These are phyloP conservation scores for Ogataea haglerorum DNA, from an alignment of 805 yeast genomes.

Conservation along the genomic window DNA sequence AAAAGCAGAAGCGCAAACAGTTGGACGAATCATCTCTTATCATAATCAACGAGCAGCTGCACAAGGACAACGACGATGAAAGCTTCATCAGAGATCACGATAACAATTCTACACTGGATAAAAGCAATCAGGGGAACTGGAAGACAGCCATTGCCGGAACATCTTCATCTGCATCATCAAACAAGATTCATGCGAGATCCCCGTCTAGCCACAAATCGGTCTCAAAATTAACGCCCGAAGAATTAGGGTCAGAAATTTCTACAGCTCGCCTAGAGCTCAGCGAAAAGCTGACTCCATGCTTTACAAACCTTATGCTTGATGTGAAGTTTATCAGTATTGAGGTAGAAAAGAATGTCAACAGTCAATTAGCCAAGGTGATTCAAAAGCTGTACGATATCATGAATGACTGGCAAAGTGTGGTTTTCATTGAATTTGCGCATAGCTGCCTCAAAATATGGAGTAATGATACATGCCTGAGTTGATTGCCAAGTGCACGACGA, in stretches of 20 bases:
- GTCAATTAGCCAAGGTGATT: constrained; percentile 17
- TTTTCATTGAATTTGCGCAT: constrained; percentile 23
- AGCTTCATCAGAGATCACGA: constrained; percentile 6
- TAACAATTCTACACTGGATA: constrained; percentile 6
- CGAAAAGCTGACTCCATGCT: constrained; percentile 48
- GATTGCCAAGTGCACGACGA: not conserved
- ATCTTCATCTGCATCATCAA: constrained; percentile 16
- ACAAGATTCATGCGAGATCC: constrained; percentile 7
- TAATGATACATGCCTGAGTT: not conserved
- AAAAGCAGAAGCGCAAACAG: constrained; percentile 13
- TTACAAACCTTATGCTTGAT: constrained; percentile 41
- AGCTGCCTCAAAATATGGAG: constrained; percentile 29
- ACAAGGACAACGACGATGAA: constrained; percentile 11
- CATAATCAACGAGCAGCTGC: constrained; percentile 13
- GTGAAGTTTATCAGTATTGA: constrained; percentile 41
- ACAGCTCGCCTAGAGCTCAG: constrained; percentile 23
- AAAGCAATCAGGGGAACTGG: constrained; percentile 17
- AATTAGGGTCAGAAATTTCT: constrained; percentile 22
- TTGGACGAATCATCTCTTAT: constrained; percentile 17
- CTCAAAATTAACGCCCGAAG: constrained; percentile 19
- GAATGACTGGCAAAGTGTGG: constrained; percentile 25
- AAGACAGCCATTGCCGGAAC: constrained; percentile 23
- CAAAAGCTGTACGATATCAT: constrained; percentile 15
- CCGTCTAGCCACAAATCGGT: constrained; percentile 16
- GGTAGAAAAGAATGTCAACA: constrained; percentile 38